These are phyloP conservation scores for Plasmodium fragile DNA, from an alignment of 169 alveolate genomes.

Conservation along the genomic window DNA sequence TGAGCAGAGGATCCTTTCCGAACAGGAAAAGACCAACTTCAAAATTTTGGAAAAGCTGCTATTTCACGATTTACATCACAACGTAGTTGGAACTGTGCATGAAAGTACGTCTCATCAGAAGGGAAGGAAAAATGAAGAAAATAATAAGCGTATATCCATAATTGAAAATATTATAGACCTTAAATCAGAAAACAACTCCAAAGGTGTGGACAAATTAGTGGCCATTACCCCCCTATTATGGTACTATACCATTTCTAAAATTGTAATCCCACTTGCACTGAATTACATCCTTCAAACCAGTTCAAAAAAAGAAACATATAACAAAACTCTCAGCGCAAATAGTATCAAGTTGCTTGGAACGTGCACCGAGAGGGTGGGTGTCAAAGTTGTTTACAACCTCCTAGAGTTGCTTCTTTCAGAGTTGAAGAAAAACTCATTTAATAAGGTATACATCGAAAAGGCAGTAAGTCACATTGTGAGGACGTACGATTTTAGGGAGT, in stretches of 20 bases:
- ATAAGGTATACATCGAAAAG: constrained; percentile 68
- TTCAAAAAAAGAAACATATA: constrained; percentile 65
- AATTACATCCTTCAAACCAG: constrained; percentile 54
- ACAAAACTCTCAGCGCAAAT: constrained; percentile 37
- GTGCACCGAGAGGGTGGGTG: constrained; percentile 40
- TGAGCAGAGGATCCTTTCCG: background rate
- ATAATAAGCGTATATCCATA: background rate
- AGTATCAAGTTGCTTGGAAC: constrained; percentile 56
- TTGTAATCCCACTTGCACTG: constrained; percentile 48
- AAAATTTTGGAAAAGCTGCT: constrained; percentile 40
- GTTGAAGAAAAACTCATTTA: constrained; percentile 52
- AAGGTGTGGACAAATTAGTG: constrained; percentile 38
- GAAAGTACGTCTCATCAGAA: background rate
- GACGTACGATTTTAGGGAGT: constrained; percentile 50
- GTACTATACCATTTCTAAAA: constrained; percentile 35
- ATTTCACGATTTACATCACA: constrained; percentile 50
- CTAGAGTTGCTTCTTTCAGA: constrained; percentile 22
- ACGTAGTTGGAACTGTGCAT: background rate
- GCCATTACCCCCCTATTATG: constrained; percentile 23
- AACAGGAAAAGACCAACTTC: background rate
- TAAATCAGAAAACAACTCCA: constrained; percentile 57
- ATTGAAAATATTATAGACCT: constrained; percentile 63
- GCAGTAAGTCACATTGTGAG: constrained; percentile 51
- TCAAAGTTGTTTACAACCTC: constrained; percentile 34
- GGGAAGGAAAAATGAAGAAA: background rate